phyloP scores from a whole-genome alignment of 495 filamentous ascomycete genomes.

The Podospora tetraspora region DNA sequence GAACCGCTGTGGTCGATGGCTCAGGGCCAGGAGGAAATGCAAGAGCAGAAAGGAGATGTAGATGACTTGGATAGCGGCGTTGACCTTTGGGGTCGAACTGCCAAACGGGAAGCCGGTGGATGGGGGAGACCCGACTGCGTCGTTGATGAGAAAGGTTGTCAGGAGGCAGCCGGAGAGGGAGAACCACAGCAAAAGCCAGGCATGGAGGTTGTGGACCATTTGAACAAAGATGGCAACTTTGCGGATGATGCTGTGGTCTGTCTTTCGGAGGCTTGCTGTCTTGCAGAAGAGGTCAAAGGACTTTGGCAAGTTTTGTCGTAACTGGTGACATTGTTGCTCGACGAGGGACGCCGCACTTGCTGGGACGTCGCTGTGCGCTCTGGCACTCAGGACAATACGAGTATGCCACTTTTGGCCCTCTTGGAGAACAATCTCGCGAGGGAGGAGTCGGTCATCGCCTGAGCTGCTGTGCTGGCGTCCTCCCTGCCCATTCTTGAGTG shows the following conservation, averaged over 20 bases:
- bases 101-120: background rate
- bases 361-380: background rate
- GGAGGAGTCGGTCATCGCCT: background rate
- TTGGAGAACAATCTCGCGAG: background rate
- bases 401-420: background rate
- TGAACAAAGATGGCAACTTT: background rate
- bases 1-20: background rate
- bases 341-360: background rate
- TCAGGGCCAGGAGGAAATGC: background rate
- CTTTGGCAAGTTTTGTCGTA: background rate
- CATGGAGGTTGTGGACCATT: background rate
- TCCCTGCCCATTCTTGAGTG: background rate
- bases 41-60: background rate
- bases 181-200: constrained; percentile 1
- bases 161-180: constrained; percentile 5
- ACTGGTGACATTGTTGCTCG: background rate
- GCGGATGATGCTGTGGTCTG: background rate
- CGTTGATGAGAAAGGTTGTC: constrained; percentile 3
- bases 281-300: background rate
- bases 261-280: background rate
- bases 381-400: background rate
- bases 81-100: background rate
- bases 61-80: background rate
- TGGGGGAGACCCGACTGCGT: background rate
- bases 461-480: background rate